Base-by-base conservation (phyloP, 192 early-diverging fungal species). In the Chytriomyces sp. region DNA sequence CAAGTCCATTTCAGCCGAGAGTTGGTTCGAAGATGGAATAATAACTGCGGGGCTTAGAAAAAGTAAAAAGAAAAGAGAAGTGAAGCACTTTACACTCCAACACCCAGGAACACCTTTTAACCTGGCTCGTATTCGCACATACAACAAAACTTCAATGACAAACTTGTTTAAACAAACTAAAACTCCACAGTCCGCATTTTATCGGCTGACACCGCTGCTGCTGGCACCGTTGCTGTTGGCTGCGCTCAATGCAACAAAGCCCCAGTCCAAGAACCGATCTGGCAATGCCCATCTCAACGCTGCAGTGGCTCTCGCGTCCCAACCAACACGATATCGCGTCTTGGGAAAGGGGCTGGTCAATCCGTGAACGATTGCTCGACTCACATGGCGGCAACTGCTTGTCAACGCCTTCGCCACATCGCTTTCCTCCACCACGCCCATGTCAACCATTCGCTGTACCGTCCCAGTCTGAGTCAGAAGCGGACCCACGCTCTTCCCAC, bases 191-290 rank as follows among this genome's bases (percentile, higher is more conserved):
- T 35, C 28, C 28, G 28, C 28, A 2, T 2, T 35, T 35, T 35
- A 35, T 35, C 28, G 28, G 28, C 28, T 35, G 2, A 35, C 28
- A 35, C 28, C 28, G 28, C 28, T 35, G 28, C 28, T 35, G 28
- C 28, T 35, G 28, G 28, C 28, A 35, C 28, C 28, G 28, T 35
- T 35, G 28, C 28, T 35, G 28, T 35, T 35, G 28, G 28, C 28
- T 35, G 50, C 69, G 63, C 60, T 62, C 43, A 77, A 35, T 50
- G 76, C 76, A 9, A 62, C 60, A 35, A 77, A 79, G 10, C 73
- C 81, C 81, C 81, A 82, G 53, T 83, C 82, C 67, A 83, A 61
- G n/a, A 83, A 70, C 23, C 82, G 73, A 73, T 83, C 82, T 45
- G 82, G 79, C 69, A 83, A 61, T 28, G 64, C 66, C 69, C 69